Conservation (phyloP, 1,139 yeast species). For the Zygosaccharomyces pseudobailii region DNA sequence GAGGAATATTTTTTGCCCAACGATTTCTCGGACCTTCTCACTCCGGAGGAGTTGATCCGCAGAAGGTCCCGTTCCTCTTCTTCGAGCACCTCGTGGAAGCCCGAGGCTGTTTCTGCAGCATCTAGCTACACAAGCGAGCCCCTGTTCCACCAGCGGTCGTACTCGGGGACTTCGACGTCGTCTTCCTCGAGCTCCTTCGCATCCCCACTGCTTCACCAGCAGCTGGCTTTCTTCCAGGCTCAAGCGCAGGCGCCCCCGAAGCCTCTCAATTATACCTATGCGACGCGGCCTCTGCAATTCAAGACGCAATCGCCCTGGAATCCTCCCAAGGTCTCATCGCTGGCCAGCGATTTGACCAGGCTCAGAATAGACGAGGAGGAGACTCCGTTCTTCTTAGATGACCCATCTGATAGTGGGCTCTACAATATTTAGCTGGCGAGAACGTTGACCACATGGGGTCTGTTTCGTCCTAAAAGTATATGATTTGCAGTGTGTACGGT, state of each 20-base stretch:
- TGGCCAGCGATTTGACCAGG: conserved; percentile 12
- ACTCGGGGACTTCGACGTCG: conserved; percentile 10
- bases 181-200: conserved; percentile 7
- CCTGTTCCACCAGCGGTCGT: conserved; percentile 6
- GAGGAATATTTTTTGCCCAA: conserved; percentile 20
- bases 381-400: conserved; percentile 16
- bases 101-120: conserved; percentile 7
- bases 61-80: conserved; percentile 20
- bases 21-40: conserved; percentile 21
- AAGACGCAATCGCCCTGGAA: conserved; percentile 10
- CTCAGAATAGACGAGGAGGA: conserved; percentile 19
- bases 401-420: conserved; percentile 2
- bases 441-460: neutral
- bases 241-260: conserved; percentile 6
- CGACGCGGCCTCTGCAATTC: conserved; percentile 5
- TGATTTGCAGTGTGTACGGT: conserved; percentile 1
- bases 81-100: conserved; percentile 6
- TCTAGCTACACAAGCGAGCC: conserved; percentile 1
- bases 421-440: conserved; percentile 1
- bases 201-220: conserved; percentile 14
- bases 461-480: neutral
- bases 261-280: conserved; percentile 6
- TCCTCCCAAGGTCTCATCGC: conserved; percentile 4
- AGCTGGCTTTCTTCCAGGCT: conserved; percentile 7
- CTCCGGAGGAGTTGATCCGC: conserved; percentile 19